These are phyloP conservation scores for Gloeophyllum trabeum DNA, from an alignment of 768 basidiomycete genomes.

Conservation along the genomic window DNA sequence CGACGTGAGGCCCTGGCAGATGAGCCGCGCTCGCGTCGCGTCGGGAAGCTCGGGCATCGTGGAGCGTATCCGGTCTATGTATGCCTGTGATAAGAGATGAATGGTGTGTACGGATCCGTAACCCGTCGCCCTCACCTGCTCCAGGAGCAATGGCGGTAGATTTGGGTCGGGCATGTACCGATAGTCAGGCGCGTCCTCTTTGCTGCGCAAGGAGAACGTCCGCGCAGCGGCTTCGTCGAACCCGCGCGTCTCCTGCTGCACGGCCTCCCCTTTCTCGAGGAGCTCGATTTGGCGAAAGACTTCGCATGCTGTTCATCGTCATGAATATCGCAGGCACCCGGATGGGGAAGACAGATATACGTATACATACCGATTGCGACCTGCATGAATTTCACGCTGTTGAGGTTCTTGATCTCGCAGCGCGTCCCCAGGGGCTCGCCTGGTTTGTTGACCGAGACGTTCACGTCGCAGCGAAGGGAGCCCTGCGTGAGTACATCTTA, in stretches of 20 bases:
- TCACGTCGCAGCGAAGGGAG: slow-evolving; percentile 90
- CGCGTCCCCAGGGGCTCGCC: slow-evolving; percentile 64
- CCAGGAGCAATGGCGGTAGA: slow-evolving; percentile 59
- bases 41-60: slow-evolving; percentile 72
- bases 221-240: slow-evolving; percentile 75
- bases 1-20: slow-evolving; percentile 38
- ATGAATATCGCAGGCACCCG: not conserved
- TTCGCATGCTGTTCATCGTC: slow-evolving; percentile 55
- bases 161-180: slow-evolving; percentile 98
- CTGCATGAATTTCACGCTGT: slow-evolving; percentile 78
- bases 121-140: slow-evolving; percentile 24
- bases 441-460: slow-evolving; percentile 75
- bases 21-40: slow-evolving; percentile 45
- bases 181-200: slow-evolving; percentile 94
- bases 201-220: slow-evolving; percentile 76
- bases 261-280: slow-evolving; percentile 26
- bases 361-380: slow-evolving; percentile 65
- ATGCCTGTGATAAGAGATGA: slow-evolving; percentile 31
- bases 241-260: slow-evolving; percentile 84
- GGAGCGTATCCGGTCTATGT: slow-evolving; percentile 38
- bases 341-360: not conserved
- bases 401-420: slow-evolving; percentile 96
- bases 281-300: slow-evolving; percentile 66
- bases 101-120: slow-evolving; percentile 4
- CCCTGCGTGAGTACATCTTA: slow-evolving; percentile 46